These are phyloP conservation scores for Grosmannia huntii DNA, from an alignment of 2,329 filamentous ascomycete species.

Conservation along the genomic window DNA sequence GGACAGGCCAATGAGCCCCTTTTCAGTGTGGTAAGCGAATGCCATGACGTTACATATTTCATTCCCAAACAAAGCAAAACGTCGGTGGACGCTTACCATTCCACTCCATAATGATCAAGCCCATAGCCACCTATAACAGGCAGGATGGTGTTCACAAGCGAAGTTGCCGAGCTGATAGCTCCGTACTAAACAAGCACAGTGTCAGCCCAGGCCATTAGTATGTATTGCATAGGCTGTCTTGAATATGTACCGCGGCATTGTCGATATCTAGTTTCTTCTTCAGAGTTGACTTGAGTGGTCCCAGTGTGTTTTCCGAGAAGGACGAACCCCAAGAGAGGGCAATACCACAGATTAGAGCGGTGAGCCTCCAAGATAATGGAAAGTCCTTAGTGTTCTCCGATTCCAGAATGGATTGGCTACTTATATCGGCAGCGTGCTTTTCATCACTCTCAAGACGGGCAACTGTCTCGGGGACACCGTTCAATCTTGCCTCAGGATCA, in stretches of 20 bases:
- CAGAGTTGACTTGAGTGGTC: slow-evolving; percentile 14
- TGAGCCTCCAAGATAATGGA: slow-evolving; percentile 14
- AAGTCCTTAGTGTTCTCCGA: slow-evolving; percentile 11
- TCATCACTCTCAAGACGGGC: background rate
- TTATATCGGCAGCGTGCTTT: background rate
- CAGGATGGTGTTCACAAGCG: slow-evolving; percentile 15
- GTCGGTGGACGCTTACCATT: slow-evolving; percentile 10
- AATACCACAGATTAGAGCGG: slow-evolving; percentile 13
- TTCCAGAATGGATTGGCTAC: background rate
- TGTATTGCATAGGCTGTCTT: too few species aligned
- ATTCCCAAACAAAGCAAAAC: too few species aligned
- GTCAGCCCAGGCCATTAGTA: too few species aligned
- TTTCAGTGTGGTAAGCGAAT: too few species aligned
- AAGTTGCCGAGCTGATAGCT: slow-evolving; percentile 14
- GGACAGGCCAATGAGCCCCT: slow-evolving; percentile 15
- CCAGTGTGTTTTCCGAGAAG: slow-evolving; percentile 15
- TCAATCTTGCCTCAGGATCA: background rate
- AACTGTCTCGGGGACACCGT: background rate
- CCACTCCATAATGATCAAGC: slow-evolving; percentile 16
- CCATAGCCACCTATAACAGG: slow-evolving; percentile 16
- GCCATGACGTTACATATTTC: too few species aligned
- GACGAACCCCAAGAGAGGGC: slow-evolving; percentile 16
- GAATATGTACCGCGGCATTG: slow-evolving; percentile 11
- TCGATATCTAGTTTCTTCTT: slow-evolving; percentile 13
- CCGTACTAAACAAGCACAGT: slow-evolving; percentile 11